phyloP scores from a whole-genome alignment of 2,329 filamentous ascomycete species.

The Diaporthe vexans region DNA sequence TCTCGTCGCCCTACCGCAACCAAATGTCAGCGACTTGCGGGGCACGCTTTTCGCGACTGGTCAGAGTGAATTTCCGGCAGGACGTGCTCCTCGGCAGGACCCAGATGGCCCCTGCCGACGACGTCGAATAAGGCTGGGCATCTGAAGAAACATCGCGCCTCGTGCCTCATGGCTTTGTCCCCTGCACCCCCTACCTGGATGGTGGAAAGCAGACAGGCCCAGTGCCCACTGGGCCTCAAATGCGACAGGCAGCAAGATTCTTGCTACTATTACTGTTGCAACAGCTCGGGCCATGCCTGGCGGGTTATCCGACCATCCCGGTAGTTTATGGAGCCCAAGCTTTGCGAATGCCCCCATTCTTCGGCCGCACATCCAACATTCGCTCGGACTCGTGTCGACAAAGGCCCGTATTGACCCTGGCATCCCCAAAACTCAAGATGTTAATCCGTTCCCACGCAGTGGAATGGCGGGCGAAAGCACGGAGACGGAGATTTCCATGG shows the following conservation, averaged over 20 bases:
- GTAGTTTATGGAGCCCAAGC: slow-evolving; percentile 17
- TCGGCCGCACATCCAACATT: neutral
- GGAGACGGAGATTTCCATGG: slow-evolving; percentile 31
- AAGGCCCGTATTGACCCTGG: slow-evolving; percentile 16
- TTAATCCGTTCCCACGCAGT: slow-evolving; percentile 7
- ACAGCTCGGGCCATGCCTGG: neutral
- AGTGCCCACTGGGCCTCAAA: neutral
- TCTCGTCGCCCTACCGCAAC: slow-evolving; percentile 22
- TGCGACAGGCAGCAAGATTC: slow-evolving; percentile 25
- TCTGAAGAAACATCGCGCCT: slow-evolving; percentile 30
- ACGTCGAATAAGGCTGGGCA: slow-evolving; percentile 21
- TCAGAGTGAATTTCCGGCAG: slow-evolving; percentile 15
- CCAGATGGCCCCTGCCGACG: slow-evolving; percentile 20
- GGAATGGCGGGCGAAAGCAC: slow-evolving; percentile 23
- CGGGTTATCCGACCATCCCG: slow-evolving; percentile 16
- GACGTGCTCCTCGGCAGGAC: slow-evolving; percentile 3
- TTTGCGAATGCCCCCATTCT: slow-evolving; percentile 10
- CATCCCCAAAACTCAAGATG: neutral
- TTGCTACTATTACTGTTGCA: slow-evolving; percentile 2
- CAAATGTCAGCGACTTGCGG: slow-evolving; percentile 1
- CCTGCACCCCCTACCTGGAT: slow-evolving; percentile 1
- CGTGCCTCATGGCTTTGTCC: slow-evolving; percentile 7
- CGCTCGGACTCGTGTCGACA: slow-evolving; percentile 28
- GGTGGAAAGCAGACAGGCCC: neutral
- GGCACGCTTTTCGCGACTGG: slow-evolving; percentile 22